phyloP scores from a whole-genome alignment of 2,329 filamentous ascomycete genomes.

The Fusarium liriodendri region DNA sequence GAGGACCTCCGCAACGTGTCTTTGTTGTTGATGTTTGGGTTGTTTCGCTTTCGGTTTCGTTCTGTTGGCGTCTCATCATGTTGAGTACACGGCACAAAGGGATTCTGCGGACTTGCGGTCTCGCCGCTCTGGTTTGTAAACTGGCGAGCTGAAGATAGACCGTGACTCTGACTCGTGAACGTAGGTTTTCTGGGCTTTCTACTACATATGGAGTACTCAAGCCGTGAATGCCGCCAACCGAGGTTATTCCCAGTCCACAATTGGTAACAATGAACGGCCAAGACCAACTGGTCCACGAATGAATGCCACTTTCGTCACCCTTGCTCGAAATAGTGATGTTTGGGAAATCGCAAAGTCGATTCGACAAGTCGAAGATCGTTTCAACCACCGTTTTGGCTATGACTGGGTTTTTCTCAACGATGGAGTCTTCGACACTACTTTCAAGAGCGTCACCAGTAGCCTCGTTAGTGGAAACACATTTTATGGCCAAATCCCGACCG shows the following conservation, averaged over 20 bases:
- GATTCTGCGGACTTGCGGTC: not conserved
- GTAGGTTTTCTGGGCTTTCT: not conserved
- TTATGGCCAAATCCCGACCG: conserved; percentile 88
- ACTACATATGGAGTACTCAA: not conserved
- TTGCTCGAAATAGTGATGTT: conserved; percentile 91
- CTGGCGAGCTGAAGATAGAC: not conserved
- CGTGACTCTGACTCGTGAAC: not conserved
- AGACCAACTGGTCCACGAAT: conserved; percentile 73
- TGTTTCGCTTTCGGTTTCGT: not conserved
- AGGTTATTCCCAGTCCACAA: not conserved
- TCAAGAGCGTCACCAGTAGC: conserved; percentile 90
- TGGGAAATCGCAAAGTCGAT: conserved; percentile 99
- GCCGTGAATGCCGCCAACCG: not conserved
- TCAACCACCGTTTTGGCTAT: conserved; percentile 96
- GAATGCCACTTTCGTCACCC: conserved; percentile 97
- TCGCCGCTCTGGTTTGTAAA: not conserved
- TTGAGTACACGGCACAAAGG: not conserved
- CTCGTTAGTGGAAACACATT: conserved; percentile 91
- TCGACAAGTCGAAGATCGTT: conserved; percentile 95
- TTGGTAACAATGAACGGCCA: not conserved
- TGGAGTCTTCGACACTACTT: conserved; percentile 89
- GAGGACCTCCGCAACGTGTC: not conserved
- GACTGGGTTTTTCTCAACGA: conserved; percentile 99
- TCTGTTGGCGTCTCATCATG: not conserved
- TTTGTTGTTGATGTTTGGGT: not conserved